A percentile compares a stretch with the other conserved stretches of the same genome.
Conservation (phyloP, 768 basidiomycete species). For the Suillus discolor region DNA sequence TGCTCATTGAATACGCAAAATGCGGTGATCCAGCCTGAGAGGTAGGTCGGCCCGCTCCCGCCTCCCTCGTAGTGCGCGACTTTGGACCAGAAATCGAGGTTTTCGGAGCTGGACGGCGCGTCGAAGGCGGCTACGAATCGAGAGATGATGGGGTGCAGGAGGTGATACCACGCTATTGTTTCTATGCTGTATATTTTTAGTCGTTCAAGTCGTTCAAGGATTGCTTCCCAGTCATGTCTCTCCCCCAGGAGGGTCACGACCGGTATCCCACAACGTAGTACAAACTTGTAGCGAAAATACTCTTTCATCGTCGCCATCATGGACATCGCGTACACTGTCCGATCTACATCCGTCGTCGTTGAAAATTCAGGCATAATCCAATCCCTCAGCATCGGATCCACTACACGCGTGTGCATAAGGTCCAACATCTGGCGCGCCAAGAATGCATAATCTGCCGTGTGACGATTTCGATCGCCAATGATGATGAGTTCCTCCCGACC, state of each 20-base stretch:
- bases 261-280: constrained; percentile 18
- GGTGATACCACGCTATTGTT: constrained; percentile 22
- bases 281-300: constrained; percentile 21
- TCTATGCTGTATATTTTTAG: constrained; percentile 20
- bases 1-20: constrained; percentile 37
- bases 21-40: constrained; percentile 45
- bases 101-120: constrained; percentile 23
- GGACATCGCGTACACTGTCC: constrained; percentile 25
- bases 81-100: constrained; percentile 42
- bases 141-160: constrained; percentile 30
- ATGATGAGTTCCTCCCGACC: constrained; percentile 31
- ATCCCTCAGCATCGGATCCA: constrained; percentile 24
- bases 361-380: constrained; percentile 34
- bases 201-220: constrained; percentile 24
- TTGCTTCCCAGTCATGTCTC: constrained; percentile 23
- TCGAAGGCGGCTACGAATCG: constrained; percentile 32
- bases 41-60: constrained; percentile 31
- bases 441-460: constrained; percentile 31
- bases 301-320: constrained; percentile 32
- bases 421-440: constrained; percentile 27
- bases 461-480: constrained; percentile 12
- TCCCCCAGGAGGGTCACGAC: constrained; percentile 25
- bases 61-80: constrained; percentile 28
- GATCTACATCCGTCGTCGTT: constrained; percentile 31
- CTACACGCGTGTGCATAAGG: constrained; percentile 26